phyloP scores from a whole-genome alignment of 805 yeast species.

The Millerozyma acaciae region DNA sequence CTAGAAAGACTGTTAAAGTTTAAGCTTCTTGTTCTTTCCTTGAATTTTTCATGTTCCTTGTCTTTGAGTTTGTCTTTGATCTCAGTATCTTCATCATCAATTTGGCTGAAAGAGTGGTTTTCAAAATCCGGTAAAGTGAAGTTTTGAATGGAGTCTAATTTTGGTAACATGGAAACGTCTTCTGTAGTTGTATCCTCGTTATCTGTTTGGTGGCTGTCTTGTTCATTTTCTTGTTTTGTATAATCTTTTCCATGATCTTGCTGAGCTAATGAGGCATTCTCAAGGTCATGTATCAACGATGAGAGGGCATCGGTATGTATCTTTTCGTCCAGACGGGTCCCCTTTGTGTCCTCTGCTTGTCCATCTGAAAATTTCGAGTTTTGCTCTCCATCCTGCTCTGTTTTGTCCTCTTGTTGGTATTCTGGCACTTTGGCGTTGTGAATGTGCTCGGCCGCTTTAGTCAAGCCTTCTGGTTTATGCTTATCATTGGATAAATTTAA shows the following conservation, averaged over 20 bases:
- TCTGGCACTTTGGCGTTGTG: background rate
- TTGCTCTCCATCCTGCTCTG: background rate
- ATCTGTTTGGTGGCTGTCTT: background rate
- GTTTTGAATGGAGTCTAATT: conserved; percentile 19
- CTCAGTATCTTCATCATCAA: conserved; percentile 6
- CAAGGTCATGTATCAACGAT: conserved; percentile 34
- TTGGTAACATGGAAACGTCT: conserved; percentile 13
- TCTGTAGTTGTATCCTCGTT: background rate
- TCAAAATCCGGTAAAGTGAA: conserved; percentile 28
- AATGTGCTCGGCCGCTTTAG: background rate
- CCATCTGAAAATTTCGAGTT: too few relatives aligned
- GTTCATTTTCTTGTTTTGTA: conserved; percentile 1
- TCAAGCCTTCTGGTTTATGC: background rate
- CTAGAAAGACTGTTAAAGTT: background rate
- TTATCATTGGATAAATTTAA: conserved; percentile 17
- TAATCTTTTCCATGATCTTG: too few relatives aligned
- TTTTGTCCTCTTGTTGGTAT: background rate
- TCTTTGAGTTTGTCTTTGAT: conserved; percentile 1
- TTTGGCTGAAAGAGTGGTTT: conserved; percentile 12
- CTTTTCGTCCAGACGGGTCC: conserved; percentile 5
- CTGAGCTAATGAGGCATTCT: conserved; percentile 16
- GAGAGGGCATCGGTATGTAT: conserved; percentile 30
- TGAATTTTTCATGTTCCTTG: conserved; percentile 9
- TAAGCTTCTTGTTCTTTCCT: background rate
- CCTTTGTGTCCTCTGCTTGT: conserved; percentile 5